These are phyloP conservation scores for Saraca asoca DNA, from an alignment of 331 rosid species.

Conservation along the genomic window DNA sequence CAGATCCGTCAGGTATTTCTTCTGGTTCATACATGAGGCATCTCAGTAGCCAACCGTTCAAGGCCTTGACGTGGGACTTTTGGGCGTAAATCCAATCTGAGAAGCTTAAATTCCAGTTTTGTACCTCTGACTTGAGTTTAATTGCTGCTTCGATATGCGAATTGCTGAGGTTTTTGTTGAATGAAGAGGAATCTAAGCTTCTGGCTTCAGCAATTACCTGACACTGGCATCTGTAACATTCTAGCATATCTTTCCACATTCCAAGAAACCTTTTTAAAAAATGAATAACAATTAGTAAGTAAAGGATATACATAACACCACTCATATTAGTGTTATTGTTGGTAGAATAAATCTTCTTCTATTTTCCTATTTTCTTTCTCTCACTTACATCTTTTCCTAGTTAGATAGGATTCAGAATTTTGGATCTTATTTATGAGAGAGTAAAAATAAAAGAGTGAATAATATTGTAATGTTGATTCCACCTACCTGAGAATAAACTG, in stretches of 20 bases:
- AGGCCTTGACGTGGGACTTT: constrained; percentile 60
- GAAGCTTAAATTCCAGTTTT: constrained; percentile 66
- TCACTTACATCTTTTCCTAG: too few species aligned
- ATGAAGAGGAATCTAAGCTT: constrained; percentile 39
- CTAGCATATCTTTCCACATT: constrained; percentile 84
- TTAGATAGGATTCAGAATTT: too few species aligned
- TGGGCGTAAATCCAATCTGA: constrained; percentile 65
- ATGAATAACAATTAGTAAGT: constrained; percentile 19
- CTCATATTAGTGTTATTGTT: too few species aligned
- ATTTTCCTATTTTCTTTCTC: too few species aligned
- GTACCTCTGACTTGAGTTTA: constrained; percentile 64
- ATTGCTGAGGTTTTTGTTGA: constrained; percentile 39
- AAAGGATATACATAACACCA: too few species aligned
- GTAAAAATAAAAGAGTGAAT: too few species aligned
- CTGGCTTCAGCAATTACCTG: constrained; percentile 51
- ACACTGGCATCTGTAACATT: constrained; percentile 62
- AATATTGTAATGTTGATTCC: too few species aligned
- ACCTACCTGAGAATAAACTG: constrained; percentile 73
- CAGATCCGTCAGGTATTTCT: constrained; percentile 41
- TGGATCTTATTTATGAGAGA: too few species aligned
- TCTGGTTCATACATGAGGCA: constrained; percentile 65
- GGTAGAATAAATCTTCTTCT: too few species aligned
- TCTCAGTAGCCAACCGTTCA: constrained; percentile 73
- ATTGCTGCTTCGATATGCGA: constrained; percentile 56
- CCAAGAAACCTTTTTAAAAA: constrained; percentile 49